Evolutionary conservation across 441 rosid genomes (phyloP).

Genomic region (Mallotus japonicus): DNA sequence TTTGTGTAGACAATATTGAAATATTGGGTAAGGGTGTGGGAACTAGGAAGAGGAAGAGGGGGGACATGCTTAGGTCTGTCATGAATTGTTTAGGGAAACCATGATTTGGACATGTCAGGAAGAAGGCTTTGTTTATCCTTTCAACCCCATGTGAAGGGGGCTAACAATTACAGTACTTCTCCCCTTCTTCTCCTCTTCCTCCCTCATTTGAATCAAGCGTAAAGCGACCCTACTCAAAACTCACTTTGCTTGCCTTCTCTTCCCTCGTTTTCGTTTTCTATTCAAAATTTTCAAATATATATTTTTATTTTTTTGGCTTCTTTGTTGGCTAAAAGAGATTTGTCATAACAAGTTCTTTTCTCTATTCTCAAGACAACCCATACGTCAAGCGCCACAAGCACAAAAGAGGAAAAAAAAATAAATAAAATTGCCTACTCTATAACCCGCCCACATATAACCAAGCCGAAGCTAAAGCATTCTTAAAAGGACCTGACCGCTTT

Average conservation of each 20-base stretch:
- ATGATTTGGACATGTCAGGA: conserved; percentile 48
- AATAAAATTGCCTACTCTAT: background rate
- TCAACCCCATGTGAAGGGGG: conserved; percentile 43
- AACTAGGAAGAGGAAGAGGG: background rate
- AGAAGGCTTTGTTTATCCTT: conserved; percentile 25
- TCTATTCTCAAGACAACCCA: conserved; percentile 47
- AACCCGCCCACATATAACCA: background rate
- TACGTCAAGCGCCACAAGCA: conserved; percentile 33
- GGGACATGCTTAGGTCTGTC: conserved; percentile 38
- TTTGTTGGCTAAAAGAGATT: conserved; percentile 27
- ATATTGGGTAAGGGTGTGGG: conserved; percentile 20
- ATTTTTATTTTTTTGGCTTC: background rate
- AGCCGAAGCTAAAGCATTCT: no score
- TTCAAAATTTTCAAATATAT: conserved; percentile 3
- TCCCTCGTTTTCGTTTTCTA: conserved; percentile 22
- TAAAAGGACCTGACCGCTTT: background rate
- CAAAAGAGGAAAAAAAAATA: background rate
- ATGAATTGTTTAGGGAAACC: conserved; percentile 39
- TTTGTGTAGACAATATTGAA: conserved; percentile 26
- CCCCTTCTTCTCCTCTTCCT: background rate
- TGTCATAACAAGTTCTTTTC: conserved; percentile 42
- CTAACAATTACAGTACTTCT: conserved; percentile 15
- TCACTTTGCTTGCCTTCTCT: conserved; percentile 19
- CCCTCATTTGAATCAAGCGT: conserved; percentile 37
- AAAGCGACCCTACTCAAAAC: conserved; percentile 35